Evolutionary conservation across 257 asterid genomes (phyloP).

Genomic region (Ophiorrhiza pumila): DNA sequence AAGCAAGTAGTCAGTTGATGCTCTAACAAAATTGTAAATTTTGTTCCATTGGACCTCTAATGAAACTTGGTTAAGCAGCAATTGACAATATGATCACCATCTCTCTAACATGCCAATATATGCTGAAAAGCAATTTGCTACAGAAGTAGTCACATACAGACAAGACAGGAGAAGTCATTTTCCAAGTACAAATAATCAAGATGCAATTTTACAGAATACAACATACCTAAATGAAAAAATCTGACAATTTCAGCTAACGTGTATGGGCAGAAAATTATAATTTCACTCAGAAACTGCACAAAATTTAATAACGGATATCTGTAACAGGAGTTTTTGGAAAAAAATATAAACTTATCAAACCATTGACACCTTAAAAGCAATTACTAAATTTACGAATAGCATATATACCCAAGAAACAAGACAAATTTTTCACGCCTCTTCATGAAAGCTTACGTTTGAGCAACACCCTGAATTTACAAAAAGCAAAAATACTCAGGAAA

Average conservation of each 20-base stretch:
- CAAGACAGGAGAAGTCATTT: too few species aligned
- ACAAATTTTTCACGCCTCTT: not conserved
- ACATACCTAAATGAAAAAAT: not conserved
- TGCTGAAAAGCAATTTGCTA: not conserved
- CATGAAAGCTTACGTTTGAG: not conserved
- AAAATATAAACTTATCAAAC: not conserved
- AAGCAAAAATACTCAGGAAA: not conserved
- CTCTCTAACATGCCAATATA: not conserved
- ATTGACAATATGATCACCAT: not conserved
- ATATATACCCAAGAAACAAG: too few species aligned
- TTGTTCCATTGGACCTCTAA: not conserved
- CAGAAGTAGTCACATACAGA: too few species aligned
- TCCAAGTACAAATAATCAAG: not conserved
- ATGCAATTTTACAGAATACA: not conserved
- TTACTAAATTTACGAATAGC: not conserved
- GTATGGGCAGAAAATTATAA: not conserved
- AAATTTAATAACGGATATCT: not conserved
- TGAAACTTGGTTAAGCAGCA: constrained; percentile 2
- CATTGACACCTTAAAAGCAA: not conserved
- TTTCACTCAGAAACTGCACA: not conserved
- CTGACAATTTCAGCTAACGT: not conserved
- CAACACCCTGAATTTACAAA: not conserved
- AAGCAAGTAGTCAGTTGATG: not conserved
- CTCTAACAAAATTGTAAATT: not conserved
- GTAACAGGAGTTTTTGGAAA: not conserved